phyloP scores from a whole-genome alignment of 345 rosid species.

The Theobroma cacao region DNA sequence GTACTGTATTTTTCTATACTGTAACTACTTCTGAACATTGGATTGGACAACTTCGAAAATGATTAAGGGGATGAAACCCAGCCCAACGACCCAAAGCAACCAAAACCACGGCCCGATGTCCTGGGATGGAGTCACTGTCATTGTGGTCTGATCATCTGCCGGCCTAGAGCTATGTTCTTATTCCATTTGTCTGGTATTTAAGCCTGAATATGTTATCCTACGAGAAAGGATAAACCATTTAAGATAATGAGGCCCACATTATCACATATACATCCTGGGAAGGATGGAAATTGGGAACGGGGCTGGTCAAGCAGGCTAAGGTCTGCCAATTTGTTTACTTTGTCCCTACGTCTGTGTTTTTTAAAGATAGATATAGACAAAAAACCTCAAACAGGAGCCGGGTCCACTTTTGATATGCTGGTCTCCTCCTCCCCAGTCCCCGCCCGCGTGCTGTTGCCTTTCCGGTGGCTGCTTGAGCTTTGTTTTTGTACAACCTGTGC shows the following conservation, averaged over 20 bases:
- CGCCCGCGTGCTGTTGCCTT: not conserved
- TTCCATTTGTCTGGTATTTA: not conserved
- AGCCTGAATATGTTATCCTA: not conserved
- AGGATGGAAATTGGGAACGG: too few relatives aligned
- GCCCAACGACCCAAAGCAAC: too few relatives aligned
- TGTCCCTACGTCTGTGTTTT: not conserved
- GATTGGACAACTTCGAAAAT: too few relatives aligned
- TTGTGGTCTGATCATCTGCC: not conserved
- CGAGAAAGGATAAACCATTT: not conserved
- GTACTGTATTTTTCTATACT: not conserved
- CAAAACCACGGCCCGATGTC: not conserved
- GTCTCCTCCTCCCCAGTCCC: not conserved
- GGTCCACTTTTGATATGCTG: slow-evolving; percentile 1
- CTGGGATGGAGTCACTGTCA: not conserved
- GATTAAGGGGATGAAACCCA: too few relatives aligned
- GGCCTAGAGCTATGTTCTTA: not conserved
- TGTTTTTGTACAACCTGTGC: not conserved
- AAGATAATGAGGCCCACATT: not conserved
- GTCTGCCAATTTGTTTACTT: not conserved
- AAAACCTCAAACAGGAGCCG: not conserved
- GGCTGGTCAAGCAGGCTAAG: too few relatives aligned
- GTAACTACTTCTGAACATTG: not conserved
- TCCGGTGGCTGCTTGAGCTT: not conserved
- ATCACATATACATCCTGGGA: too few relatives aligned
- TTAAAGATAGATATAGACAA: not conserved